Evolutionary conservation across 1,139 yeast genomes (phyloP), one percentile per base, ranked within the genome.

Genomic region (Kurtzmaniella natalensis): DNA sequence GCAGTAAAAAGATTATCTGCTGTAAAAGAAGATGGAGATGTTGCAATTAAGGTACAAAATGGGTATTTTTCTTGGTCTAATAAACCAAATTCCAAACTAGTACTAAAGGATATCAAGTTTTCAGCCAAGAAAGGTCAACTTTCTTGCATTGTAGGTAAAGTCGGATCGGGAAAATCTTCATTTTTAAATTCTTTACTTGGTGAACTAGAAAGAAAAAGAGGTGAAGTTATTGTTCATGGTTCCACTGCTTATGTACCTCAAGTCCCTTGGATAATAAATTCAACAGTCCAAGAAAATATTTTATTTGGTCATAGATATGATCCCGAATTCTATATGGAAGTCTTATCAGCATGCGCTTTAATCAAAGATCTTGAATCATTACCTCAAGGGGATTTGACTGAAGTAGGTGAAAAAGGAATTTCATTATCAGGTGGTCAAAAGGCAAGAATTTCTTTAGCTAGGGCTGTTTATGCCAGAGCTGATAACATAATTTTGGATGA

Each of bases 371-470:
- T 85, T 42, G 72, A 71, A 15, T 73, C 78, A 22, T 61, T 86
- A 34, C 79, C 88, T 5, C 80, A 82, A 50, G 94, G 94, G 33
- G 95, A 86, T 52, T 59, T 64, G 35, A 85, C 95, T 2, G 71
- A 81, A 45, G 95, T 85, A 31, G 95, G 95, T 43, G 95, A 85
- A 59, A 85, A 85, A 63, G 95, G 95, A 47, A 82, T 85, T 33
- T 83, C 94, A 11, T 65, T 85, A 35, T 81, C 94, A 31, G 95
- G 95, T 41, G 95, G 95, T 30, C 95, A 86, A 55, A 85, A 85
- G 64, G 94, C 95, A 2, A 76, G 95, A 55, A 61, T 85, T 31
- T 75, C 88, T 3, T 67, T 85, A 40, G 95, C 95, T 3, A 74
- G 95, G 52, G 94, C 95, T 17, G 94, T 86, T 7, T 86, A 86